Base-by-base conservation (phyloP, 2,329 filamentous ascomycete genomes). In the Raffaelea arxii region DNA sequence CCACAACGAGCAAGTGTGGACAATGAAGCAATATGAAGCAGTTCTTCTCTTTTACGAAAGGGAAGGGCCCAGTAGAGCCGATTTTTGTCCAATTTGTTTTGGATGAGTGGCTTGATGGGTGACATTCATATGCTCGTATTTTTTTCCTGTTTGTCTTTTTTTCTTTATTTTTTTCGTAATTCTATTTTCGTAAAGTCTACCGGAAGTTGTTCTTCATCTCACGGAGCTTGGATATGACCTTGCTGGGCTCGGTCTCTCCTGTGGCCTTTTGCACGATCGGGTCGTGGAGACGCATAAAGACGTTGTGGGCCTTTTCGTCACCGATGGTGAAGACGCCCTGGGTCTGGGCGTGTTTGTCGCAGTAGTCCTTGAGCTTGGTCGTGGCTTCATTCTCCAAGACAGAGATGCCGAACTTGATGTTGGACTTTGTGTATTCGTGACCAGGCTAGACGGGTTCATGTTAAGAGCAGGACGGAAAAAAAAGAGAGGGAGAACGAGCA, bases 391-490 rank as follows among this genome's bases (percentile, higher is more conserved):
- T 84, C 58, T 86, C 80, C 47, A 84, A 69, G 16, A 97, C 84
- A 2, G 82, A 84, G 49, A 84, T 68, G 41, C 80, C 82, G 60
- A 98, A 98, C 62, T 88, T 88, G 58, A 92, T 88, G 59, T 98
- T 98, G 44, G 84, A 77, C 66, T 92, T 95, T n/a, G 92, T 98
- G 68, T 98, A 98, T 65, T 97, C 92, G 59, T 98, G 92, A 4
- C 92, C 92, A 18, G 91, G 90, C 83, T 91, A 51, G 21, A 3
- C 3, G 35, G 9, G 25, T 19, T 41, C 41, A n/a, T 30, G 41
- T 21, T 24, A 30, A 19, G 14, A 25, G 2, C 11, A 38, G 19
- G 10, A 16, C 42, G 42, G 19, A 9, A 10, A 46, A 14, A 21
- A 16, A 22, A 14, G 25, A 12, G n/a, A n/a, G n/a, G n/a, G n/a